Percentiles rank a stretch among this genome's conserved stretches.
These are phyloP conservation scores for Vigna reflexopilosa DNA, from an alignment of 306 rosid species.

Conservation along the genomic window DNA sequence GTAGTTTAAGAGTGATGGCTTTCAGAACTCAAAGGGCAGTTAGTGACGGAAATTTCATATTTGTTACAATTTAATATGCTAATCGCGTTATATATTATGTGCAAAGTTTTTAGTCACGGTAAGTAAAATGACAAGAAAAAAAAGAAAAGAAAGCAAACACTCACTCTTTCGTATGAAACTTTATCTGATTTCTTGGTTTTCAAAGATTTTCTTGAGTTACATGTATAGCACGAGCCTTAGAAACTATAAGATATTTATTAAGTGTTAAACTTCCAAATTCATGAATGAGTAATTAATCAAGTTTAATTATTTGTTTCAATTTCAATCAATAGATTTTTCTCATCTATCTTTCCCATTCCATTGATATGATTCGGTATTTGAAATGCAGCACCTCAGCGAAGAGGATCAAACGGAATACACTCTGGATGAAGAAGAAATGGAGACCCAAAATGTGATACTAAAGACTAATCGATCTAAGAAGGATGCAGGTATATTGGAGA, in stretches of 20 bases:
- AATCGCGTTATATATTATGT: no score
- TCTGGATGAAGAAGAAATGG: conserved; percentile 52
- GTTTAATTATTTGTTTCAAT: no score
- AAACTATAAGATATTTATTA: background rate
- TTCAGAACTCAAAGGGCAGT: background rate
- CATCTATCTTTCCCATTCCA: background rate
- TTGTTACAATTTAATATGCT: no score
- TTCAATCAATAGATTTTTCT: background rate
- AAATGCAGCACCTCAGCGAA: conserved; percentile 45
- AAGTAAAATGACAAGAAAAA: no score
- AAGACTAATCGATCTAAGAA: conserved; percentile 46
- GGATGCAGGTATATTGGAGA: conserved; percentile 49
- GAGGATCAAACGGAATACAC: conserved; percentile 49
- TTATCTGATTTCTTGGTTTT: no score
- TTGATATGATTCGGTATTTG: background rate
- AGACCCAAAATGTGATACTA: conserved; percentile 46
- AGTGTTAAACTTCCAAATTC: background rate
- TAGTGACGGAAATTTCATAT: background rate
- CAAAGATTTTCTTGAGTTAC: no score
- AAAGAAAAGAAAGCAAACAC: no score
- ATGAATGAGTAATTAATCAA: background rate
- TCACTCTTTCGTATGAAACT: no score
- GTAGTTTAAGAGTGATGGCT: background rate
- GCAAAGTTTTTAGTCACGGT: background rate
- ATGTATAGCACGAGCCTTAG: no score